Percentiles rank a stretch among this genome's conserved stretches.
Conservation (phyloP, 73 alveolate genomes). For the Uronychia setigera region DNA sequence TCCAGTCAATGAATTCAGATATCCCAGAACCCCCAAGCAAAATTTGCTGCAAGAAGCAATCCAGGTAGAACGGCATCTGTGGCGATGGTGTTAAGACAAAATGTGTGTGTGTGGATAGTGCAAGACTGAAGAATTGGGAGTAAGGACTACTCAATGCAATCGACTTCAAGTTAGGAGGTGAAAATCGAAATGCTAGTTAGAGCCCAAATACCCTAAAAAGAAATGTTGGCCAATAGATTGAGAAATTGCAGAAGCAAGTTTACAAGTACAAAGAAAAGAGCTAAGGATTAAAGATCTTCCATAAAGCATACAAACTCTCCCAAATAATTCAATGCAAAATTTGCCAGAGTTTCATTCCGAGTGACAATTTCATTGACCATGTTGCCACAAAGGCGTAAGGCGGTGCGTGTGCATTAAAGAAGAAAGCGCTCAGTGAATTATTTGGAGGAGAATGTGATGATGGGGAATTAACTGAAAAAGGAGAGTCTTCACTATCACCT, state of each 20-base stretch:
- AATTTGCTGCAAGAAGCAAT: no score
- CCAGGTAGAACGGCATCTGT: no score
- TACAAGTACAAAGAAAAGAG: not conserved
- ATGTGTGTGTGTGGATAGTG: not conserved
- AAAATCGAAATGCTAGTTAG: not conserved
- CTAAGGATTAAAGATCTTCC: not conserved
- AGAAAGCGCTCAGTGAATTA: not conserved
- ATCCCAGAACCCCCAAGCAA: no score
- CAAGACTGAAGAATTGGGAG: not conserved
- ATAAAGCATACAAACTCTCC: not conserved
- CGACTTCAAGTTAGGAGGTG: not conserved
- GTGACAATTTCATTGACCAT: not conserved
- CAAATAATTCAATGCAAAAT: not conserved
- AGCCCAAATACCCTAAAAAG: not conserved
- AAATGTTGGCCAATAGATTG: not conserved
- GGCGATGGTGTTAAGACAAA: no score
- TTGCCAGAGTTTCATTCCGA: not conserved
- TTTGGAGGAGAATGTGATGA: not conserved
- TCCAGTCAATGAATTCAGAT: no score
- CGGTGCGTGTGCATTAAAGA: not conserved
- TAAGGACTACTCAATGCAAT: not conserved
- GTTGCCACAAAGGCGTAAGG: not conserved
- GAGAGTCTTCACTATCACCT: not conserved
- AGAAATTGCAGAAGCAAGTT: not conserved
- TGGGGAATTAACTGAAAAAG: not conserved